phyloP scores from a whole-genome alignment of 2,329 filamentous ascomycete genomes.

The Calonectria pteridis region DNA sequence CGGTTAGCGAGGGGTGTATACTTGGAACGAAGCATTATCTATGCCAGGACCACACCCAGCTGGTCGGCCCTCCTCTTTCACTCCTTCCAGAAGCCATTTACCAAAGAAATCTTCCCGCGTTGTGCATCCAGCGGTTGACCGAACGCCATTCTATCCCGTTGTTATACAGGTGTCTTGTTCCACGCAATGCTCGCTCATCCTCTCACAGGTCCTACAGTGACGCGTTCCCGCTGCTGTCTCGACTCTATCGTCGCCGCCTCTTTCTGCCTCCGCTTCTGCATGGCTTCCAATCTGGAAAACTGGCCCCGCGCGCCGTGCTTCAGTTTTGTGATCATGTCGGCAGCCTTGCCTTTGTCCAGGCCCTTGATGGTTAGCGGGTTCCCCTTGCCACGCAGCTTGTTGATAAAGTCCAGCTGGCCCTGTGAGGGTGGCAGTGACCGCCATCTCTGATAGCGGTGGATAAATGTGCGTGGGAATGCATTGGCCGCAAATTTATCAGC shows the following conservation, averaged over 20 bases:
- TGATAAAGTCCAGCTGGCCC: conserved; percentile 77
- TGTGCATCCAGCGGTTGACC: not conserved
- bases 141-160: conserved; percentile 24
- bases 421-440: conserved; percentile 73
- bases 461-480: conserved; percentile 75
- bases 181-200: conserved; percentile 19
- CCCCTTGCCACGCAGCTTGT: conserved; percentile 69
- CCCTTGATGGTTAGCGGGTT: conserved; percentile 66
- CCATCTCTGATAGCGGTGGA: conserved; percentile 77
- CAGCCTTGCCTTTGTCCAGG: conserved; percentile 83
- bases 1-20: not conserved
- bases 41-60: not conserved
- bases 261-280: conserved; percentile 63
- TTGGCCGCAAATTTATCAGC: conserved; percentile 83
- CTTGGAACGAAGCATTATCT: not conserved
- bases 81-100: conserved; percentile 7
- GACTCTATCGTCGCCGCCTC: conserved; percentile 53
- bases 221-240: conserved; percentile 61
- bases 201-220: conserved; percentile 65
- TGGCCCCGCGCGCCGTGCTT: conserved; percentile 82
- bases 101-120: not conserved
- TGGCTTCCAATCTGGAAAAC: conserved; percentile 66
- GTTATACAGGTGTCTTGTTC: conserved; percentile 34
- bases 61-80: not conserved
- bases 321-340: conserved; percentile 93